Conservation (phyloP, 2,329 filamentous ascomycete species). For the Xylaria sp. region DNA sequence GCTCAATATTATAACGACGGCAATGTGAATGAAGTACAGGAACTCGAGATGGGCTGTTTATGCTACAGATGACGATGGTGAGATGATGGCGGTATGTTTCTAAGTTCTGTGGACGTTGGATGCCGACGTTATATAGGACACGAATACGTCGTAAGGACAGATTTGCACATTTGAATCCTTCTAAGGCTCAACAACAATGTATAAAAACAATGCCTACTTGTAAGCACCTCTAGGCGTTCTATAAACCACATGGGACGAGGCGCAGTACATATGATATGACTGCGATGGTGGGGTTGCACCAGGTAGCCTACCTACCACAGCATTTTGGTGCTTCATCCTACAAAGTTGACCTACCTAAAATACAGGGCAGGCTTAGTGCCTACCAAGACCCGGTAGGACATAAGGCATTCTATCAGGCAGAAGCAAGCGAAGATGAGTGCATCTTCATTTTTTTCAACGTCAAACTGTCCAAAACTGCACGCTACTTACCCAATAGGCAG, state of each 20-base stretch:
- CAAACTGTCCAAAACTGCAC: background rate
- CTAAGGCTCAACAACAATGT: background rate
- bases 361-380: background rate
- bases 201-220: background rate
- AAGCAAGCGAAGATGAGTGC: background rate
- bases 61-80: background rate
- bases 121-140: background rate
- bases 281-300: background rate
- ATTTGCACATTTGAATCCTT: background rate
- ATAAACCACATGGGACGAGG: background rate
- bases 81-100: background rate
- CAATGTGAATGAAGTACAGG: background rate
- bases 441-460: background rate
- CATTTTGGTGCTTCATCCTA: background rate
- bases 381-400: background rate
- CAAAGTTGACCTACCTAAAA: background rate
- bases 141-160: background rate
- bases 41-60: background rate
- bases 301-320: background rate
- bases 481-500: background rate
- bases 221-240: background rate
- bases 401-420: constrained; percentile 3
- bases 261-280: background rate
- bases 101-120: background rate
- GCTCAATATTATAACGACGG: background rate